Evolutionary conservation across 805 yeast genomes (phyloP), one percentile per base, ranked within the genome.

Genomic region (Saturnispora saitoi): DNA sequence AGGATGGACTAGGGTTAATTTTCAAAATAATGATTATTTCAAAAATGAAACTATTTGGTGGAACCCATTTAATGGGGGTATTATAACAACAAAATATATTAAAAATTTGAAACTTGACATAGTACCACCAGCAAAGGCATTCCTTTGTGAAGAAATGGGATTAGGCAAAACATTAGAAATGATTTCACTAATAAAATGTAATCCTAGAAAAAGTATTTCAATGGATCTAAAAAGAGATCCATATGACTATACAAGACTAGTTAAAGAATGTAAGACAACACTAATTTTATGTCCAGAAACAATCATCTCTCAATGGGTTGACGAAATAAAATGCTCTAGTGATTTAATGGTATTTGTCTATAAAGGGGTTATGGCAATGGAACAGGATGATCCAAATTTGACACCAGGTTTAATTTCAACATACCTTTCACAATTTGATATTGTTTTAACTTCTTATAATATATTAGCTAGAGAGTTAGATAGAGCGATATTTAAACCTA

Each of bases 91-190:
- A 5, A 44, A 48, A 1, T 59, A 64, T 20, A 68, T 72, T 1
- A 43, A 64, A 2, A 45, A 59, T 4, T 68, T 58, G 24, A 32
- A 47, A 26, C 26, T 51, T 2, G 42, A 29, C 0, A 47, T 56
- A 1, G 48, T 42, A 9, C 55, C 58, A 7, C 57, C 59, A 2
- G 81, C 76, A 0, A 71, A 73, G 45, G 96, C 95, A 0, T 67
- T 93, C 7, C 63, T 93, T 31, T 84, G 93, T 1, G 99, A 91
- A 58, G 99, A 93, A 64, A 93, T 93, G 99, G 99, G 99, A 0
- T 72, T 93, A 7, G 99, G 99, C 0, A 93, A 93, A 60, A 91
- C 99, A 0, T 80, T 93, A 4, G 99, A 93, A 61, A 70, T 89
- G 12, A 70, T 86, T 2, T 71, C 95, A 0, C 66, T 91, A 36